Base-by-base conservation (phyloP, 208 protist genomes). In the Acanthamoeba castellanii region DNA sequence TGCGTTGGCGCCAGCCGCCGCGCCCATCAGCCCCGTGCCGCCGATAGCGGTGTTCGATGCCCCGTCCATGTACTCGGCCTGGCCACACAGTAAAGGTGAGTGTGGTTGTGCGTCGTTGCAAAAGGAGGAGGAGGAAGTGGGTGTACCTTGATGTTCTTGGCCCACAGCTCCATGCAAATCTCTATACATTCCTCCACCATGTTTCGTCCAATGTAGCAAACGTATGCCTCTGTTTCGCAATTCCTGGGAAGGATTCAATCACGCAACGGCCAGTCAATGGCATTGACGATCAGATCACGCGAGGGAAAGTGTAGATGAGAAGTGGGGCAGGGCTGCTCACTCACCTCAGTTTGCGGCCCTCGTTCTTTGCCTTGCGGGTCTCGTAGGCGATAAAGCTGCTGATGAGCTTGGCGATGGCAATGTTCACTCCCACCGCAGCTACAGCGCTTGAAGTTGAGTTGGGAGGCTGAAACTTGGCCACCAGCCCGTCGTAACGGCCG, bases 401-500 rank as follows among this genome's bases (percentile, higher is more conserved):
- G 32, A 92, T 32, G 37, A 92, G 37, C 87, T 92, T 92, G 37
- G 87, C 87, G 64, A 92, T 92, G 64, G 87, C 87, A 47, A 92
- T 92, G 42, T 92, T 92, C 5, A 92, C 87, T 47, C 87, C 87
- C 52, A 92, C 87, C 9, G 87, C 87, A n/a, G 87, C 55, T 18
- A 76, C 61, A 55, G 87, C 37, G 30, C 42, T 66, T 92, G 52
- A 72, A 47, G 87, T 92, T 25, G 87, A 92, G 61, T 92, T 66
- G 32, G 87, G 87, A 74, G 87, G 61, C 42, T 82, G 90, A 59
- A 94, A 94, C 52, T 64, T 78, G 68, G 66, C 66, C 70, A 94
- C 90, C 25, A 94, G 68, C 30, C 70, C 72, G 59, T 96, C 96
- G 45, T 96, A 96, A 42, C 96, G 64, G 13, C 96, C 96, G 81